Percentiles rank a stretch among this genome's conserved stretches.
These are phyloP conservation scores for Pichia rugopelliculosa DNA, from an alignment of 805 yeast species.

Conservation along the genomic window DNA sequence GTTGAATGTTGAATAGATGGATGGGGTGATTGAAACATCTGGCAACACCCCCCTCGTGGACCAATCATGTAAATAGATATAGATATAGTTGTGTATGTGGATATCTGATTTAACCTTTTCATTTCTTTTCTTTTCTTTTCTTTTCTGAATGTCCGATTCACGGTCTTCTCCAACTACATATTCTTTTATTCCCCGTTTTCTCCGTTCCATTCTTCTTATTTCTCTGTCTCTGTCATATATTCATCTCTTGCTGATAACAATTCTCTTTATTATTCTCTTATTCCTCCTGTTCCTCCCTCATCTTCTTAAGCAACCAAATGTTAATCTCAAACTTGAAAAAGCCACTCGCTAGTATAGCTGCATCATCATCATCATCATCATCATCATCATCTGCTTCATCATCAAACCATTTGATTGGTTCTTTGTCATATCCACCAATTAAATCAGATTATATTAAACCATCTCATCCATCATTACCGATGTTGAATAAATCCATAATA, in stretches of 20 bases:
- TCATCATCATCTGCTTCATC: neutral
- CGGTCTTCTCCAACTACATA: too few species aligned
- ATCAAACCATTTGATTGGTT: neutral
- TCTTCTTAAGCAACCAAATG: neutral
- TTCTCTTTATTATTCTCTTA: neutral
- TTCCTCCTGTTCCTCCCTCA: neutral
- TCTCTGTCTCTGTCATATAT: too few species aligned
- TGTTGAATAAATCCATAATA: neutral
- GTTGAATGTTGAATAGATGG: too few species aligned
- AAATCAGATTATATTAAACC: neutral
- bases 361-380: neutral
- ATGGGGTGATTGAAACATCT: too few species aligned
- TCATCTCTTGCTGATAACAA: too few species aligned
- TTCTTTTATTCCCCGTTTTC: neutral
- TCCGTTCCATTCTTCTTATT: neutral
- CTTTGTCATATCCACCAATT: neutral
- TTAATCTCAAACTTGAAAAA: neutral
- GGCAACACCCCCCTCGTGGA: too few species aligned
- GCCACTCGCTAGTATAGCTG: neutral
- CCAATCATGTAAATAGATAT: too few species aligned
- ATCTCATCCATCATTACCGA: neutral
- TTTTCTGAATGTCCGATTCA: neutral
- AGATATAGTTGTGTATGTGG: too few species aligned
- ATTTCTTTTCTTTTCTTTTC: neutral
- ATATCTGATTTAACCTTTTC: neutral